A percentile compares a stretch with the other conserved stretches of the same genome.
Conservation (phyloP, 495 filamentous ascomycete genomes). For the Halenospora varia region DNA sequence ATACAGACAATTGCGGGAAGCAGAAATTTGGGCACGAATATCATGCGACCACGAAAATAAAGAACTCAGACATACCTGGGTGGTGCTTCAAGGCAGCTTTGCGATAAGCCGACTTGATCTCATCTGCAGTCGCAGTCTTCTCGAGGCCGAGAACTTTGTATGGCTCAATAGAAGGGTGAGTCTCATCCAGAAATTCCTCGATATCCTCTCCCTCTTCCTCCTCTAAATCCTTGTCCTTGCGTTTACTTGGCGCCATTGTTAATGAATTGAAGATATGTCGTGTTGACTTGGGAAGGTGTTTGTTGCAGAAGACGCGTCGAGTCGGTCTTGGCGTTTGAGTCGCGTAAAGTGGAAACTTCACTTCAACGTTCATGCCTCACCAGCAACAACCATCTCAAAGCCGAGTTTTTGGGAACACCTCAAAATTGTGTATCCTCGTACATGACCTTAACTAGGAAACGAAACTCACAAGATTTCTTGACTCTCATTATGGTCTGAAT, state of each 20-base stretch:
- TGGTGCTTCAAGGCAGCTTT: constrained; percentile 86
- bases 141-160: constrained; percentile 75
- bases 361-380: too few relatives aligned
- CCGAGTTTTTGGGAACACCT: too few relatives aligned
- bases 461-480: too few relatives aligned
- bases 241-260: neutral
- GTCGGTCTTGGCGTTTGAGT: neutral
- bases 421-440: too few relatives aligned
- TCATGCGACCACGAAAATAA: constrained; percentile 34
- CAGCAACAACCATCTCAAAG: too few relatives aligned
- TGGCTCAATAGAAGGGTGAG: constrained; percentile 58
- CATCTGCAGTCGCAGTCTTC: constrained; percentile 57
- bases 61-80: constrained; percentile 58
- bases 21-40: constrained; percentile 28
- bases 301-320: neutral
- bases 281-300: neutral
- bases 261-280: neutral
- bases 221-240: constrained; percentile 4
- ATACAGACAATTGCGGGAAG: constrained; percentile 43
- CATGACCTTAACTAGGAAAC: too few relatives aligned
- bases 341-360: constrained; percentile 2
- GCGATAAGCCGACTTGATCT: constrained; percentile 84
- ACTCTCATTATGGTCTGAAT: too few relatives aligned
- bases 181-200: constrained; percentile 15
- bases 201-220: constrained; percentile 12